A percentile compares a stretch with the other conserved stretches of the same genome.
Evolutionary conservation across 2,329 filamentous ascomycete genomes (phyloP).

Genomic region (Sporothrix variecibatus): DNA sequence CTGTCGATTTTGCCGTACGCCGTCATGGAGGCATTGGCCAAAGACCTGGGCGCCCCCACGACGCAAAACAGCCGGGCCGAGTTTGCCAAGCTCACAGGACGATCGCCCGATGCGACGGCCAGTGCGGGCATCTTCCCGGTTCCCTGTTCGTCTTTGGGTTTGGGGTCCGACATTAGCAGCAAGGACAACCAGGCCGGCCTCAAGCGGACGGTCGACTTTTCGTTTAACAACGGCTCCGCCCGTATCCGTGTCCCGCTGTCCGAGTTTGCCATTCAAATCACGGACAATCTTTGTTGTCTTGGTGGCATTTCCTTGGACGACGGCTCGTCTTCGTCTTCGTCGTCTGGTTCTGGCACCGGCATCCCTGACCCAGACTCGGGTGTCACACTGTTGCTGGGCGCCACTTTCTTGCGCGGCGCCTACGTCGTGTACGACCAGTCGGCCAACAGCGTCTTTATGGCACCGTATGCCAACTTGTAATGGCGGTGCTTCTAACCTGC

Average conservation of each 20-base stretch:
- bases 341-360: neutral
- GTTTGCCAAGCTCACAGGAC: neutral
- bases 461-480: conserved; percentile 38
- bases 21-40: conserved; percentile 47
- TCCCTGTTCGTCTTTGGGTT: conserved; percentile 40
- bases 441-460: conserved; percentile 37
- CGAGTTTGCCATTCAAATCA: conserved; percentile 53
- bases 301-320: conserved; percentile 36
- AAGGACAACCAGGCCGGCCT: conserved; percentile 35
- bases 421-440: conserved; percentile 41
- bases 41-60: conserved; percentile 41
- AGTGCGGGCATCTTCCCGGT: conserved; percentile 47
- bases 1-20: conserved; percentile 48
- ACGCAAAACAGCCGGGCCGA: neutral
- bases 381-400: conserved; percentile 36
- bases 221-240: conserved; percentile 43
- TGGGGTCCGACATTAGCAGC: neutral
- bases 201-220: conserved; percentile 51
- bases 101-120: neutral
- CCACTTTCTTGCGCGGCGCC: conserved; percentile 38
- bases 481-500: conserved; percentile 28
- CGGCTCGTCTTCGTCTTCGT: neutral
- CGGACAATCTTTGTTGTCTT: conserved; percentile 44
- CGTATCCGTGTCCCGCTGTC: conserved; percentile 43
- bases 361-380: conserved; percentile 31